Conservation (phyloP, 1,139 yeast genomes). For the Geotrichum candidum region DNA sequence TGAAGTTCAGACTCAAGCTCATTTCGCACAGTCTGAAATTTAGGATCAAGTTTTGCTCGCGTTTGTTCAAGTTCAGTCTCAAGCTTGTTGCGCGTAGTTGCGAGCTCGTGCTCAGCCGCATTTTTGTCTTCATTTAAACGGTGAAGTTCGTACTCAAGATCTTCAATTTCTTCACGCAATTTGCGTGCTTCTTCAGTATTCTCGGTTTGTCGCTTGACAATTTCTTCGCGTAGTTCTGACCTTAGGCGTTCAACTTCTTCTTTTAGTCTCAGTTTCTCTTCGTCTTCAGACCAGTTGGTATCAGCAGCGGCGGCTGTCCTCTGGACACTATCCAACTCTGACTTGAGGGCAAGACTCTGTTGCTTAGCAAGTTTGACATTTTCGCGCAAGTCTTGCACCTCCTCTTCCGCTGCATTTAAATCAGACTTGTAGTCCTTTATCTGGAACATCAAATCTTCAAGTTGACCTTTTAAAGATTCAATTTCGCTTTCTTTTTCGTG, state of each 20-base stretch:
- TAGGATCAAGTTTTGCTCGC: background rate
- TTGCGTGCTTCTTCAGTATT: constrained; percentile 21
- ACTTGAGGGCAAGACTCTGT: constrained; percentile 23
- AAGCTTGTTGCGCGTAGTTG: background rate
- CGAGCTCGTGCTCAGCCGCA: background rate
- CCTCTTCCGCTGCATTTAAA: constrained; percentile 20
- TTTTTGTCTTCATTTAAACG: background rate
- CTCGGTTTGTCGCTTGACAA: constrained; percentile 21
- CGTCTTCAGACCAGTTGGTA: constrained; percentile 1
- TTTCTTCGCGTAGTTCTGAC: constrained; percentile 17
- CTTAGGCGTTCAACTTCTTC: constrained; percentile 17
- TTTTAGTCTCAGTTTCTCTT: constrained; percentile 12
- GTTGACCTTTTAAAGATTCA: constrained; percentile 21
- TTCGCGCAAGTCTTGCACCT: constrained; percentile 22
- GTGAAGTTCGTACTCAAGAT: constrained; percentile 2
- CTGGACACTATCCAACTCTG: constrained; percentile 18
- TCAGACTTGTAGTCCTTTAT: constrained; percentile 19
- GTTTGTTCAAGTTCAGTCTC: background rate
- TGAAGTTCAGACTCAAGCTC: background rate
- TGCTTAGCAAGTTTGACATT: constrained; percentile 22
- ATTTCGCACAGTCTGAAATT: background rate
- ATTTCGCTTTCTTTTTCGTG: constrained; percentile 28
- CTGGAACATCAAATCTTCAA: constrained; percentile 16
- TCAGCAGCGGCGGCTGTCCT: constrained; percentile 19
- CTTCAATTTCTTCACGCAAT: constrained; percentile 6